These are phyloP conservation scores for Trichoderma sp. DNA, from an alignment of 2,329 filamentous ascomycete genomes.

Conservation along the genomic window DNA sequence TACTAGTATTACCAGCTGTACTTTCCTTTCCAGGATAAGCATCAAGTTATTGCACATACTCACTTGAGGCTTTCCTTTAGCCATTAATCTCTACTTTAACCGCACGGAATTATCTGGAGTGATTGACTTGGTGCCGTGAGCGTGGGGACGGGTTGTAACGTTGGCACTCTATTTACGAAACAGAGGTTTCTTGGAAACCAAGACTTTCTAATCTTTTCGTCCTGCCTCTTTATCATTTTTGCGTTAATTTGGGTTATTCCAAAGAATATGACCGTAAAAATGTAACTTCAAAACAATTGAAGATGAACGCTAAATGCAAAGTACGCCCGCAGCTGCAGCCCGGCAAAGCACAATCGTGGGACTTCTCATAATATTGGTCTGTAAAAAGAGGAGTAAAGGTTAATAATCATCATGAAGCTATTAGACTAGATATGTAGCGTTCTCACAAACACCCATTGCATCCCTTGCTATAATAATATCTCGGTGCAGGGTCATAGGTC, in stretches of 20 bases:
- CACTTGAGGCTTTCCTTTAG: background rate
- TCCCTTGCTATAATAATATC: background rate
- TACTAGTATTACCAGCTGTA: background rate
- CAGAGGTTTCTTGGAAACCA: background rate
- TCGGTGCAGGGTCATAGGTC: background rate
- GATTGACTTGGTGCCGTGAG: background rate
- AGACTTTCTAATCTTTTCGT: background rate
- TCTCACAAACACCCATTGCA: background rate
- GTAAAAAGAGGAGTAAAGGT: background rate
- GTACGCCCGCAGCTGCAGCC: background rate
- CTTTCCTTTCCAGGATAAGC: background rate
- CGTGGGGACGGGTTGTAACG: background rate
- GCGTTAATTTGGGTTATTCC: background rate
- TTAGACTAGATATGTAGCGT: background rate
- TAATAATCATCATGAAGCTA: background rate
- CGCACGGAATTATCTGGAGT: background rate
- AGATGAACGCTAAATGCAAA: background rate
- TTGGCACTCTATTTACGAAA: background rate
- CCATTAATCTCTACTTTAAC: background rate
- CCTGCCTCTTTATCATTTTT: background rate
- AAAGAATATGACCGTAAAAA: rapidly evolving
- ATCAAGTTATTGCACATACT: background rate
- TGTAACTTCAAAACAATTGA: background rate
- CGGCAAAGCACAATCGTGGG: background rate
- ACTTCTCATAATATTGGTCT: background rate